Percentiles rank a stretch among this genome's conserved stretches.
Conservation (phyloP, 306 rosid genomes). For the Quercus glauca region DNA sequence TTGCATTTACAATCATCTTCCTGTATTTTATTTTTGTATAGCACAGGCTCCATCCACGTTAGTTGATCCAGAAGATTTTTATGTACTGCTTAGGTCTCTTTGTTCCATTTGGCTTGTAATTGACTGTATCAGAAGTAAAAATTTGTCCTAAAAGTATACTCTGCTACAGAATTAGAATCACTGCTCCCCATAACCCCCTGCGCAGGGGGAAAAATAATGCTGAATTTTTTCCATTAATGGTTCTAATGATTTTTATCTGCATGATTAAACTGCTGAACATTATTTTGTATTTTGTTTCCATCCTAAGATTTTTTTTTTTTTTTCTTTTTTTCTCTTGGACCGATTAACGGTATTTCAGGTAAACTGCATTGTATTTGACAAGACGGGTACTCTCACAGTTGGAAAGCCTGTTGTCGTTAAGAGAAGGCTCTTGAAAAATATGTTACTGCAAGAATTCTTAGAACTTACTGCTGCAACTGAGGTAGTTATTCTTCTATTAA, state of each 20-base stretch:
- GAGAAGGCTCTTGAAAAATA: conserved; percentile 36
- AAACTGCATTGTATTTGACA: conserved; percentile 80
- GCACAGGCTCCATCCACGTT: not conserved
- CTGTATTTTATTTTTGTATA: not conserved
- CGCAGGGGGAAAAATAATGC: too few relatives aligned
- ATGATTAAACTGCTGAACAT: not conserved
- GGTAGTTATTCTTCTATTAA: conserved; percentile 32
- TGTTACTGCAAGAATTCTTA: conserved; percentile 40
- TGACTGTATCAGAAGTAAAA: conserved; percentile 14
- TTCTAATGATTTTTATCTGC: too few relatives aligned
- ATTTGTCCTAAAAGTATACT: not conserved
- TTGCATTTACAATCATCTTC: not conserved
- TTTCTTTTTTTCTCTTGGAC: not conserved
- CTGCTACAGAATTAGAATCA: too few relatives aligned
- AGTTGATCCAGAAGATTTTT: not conserved
- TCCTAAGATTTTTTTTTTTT: not conserved
- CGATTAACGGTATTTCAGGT: conserved; percentile 41
- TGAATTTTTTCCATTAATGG: too few relatives aligned
- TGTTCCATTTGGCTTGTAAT: not conserved
- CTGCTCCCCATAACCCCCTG: too few relatives aligned
- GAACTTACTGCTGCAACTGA: conserved; percentile 78
- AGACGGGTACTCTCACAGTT: conserved; percentile 88
- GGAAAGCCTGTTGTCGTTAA: conserved; percentile 79
- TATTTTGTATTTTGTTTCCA: not conserved
- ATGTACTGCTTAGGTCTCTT: not conserved